Base-by-base conservation (phyloP, 2,329 filamentous ascomycete genomes). In the Cercospora sp. region DNA sequence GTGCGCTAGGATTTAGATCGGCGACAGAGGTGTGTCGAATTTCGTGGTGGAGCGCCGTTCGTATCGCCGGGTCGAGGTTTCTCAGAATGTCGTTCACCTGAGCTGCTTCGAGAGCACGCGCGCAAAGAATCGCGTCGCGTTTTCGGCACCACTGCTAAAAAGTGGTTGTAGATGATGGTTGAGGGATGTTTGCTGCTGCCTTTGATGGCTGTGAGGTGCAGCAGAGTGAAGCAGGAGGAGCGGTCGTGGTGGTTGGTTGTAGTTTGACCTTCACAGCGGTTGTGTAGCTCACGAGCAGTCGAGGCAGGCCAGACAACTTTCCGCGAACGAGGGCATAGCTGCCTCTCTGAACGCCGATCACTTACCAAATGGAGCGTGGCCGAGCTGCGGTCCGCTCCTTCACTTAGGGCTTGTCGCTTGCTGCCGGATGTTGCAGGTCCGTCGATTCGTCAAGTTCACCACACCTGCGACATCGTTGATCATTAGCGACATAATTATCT, bases 241-340 rank as follows among this genome's bases (percentile, higher is more conserved):
- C n/a, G 55, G 55, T 59, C 28, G 55, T 59, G 48, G 18, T 12
- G 55, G 16, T 36, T 18, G 12, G 30, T 59, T 36, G 55, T 10
- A 20, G 26, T 59, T 53, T 30, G 28, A 36, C 55, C 16, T 31
- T 28, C 28, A 23, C 13, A 36, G 28, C 16, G 31, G 26, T 36
- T 33, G 28, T 59, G 55, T 59, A 59, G n/a, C 28, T 31, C 30
- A 16, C 18, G n/a, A 59, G 55, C 55, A 36, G n/a, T 36, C 28
- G 18, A 59, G 10, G 28, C 55, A 33, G 28, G 55, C 55, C 26
- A 58, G 55, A 58, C 55, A 59, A 59, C 55, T 59, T 59, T 59
- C 55, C 30, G 55, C 31, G 55, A 36, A 59, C 28, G 28, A 33
- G 55, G 55, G 55, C 28, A 28, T n/a, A 18, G 55, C 55, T 36